phyloP scores from a whole-genome alignment of 768 basidiomycete genomes.

The Mycena belliarum region DNA sequence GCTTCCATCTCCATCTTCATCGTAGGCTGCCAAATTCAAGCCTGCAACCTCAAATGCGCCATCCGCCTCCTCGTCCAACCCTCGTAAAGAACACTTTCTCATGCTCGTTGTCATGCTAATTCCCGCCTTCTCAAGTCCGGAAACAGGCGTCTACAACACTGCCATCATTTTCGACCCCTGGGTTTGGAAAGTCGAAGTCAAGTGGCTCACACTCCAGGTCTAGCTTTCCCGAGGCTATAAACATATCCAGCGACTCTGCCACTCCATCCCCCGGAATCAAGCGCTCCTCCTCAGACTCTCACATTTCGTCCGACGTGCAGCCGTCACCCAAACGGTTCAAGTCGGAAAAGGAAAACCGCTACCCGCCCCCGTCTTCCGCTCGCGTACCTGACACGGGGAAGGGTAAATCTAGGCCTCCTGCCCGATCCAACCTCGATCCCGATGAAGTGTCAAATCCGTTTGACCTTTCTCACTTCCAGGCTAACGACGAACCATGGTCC shows the following conservation, averaged over 20 bases:
- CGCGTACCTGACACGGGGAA: slow-evolving; percentile 18
- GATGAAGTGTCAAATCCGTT: too few relatives aligned
- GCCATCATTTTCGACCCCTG: slow-evolving; percentile 48
- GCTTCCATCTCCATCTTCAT: not conserved
- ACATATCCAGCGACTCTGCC: slow-evolving; percentile 40
- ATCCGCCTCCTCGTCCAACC: slow-evolving; percentile 5
- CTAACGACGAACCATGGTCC: slow-evolving; percentile 28
- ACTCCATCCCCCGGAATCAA: slow-evolving; percentile 38
- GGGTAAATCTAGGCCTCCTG: slow-evolving; percentile 18
- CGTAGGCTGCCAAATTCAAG: slow-evolving; percentile 42
- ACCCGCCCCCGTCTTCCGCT: not conserved
- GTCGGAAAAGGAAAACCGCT: slow-evolving; percentile 40
- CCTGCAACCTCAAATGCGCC: slow-evolving; percentile 32
- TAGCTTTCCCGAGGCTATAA: slow-evolving; percentile 24
- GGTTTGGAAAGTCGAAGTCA: slow-evolving; percentile 35
- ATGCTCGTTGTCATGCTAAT: not conserved
- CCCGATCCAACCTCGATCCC: not conserved
- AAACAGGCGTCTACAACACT: slow-evolving; percentile 29
- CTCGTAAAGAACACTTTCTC: not conserved
- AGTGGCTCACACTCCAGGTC: slow-evolving; percentile 5
- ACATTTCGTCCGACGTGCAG: slow-evolving; percentile 32
- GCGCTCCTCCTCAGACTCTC: slow-evolving; percentile 42
- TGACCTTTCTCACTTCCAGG: too few relatives aligned
- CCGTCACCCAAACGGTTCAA: slow-evolving; percentile 37
- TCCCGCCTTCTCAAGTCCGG: slow-evolving; percentile 23